Evolutionary conservation across 805 yeast genomes (phyloP), one percentile per base, ranked within the genome.

Genomic region (Saccharomycopsis sp.): DNA sequence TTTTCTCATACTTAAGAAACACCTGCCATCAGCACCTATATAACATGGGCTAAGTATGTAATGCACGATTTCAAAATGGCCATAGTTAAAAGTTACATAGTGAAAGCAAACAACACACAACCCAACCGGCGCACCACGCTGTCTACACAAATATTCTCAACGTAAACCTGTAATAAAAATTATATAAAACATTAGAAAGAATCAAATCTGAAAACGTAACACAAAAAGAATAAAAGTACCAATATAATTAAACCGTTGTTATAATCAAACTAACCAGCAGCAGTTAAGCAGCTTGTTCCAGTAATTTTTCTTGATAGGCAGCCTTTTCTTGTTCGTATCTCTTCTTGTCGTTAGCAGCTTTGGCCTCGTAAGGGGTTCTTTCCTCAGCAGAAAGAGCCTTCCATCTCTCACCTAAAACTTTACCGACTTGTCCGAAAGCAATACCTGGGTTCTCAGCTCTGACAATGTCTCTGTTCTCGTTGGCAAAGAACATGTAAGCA

Each of bases 401-500:
- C 99, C 99, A 94, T 76, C 82, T 87, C 75, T 91, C 97, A 74
- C 99, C 99, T 69, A 94, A 84, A 62, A 90, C 74, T 76, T 87
- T 90, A 72, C 98, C 98, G 65, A 94, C 93, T 78, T 91, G 96
- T 66, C 96, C 99, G 70, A 94, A 94, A 50, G 92, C 77, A 67
- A 92, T 88, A 72, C 96, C 97, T 69, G 98, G 97, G 82, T 93
- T 90, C 74, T 92, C 98, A 63, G 93, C 85, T 74, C 96, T 85
- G 66, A 94, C 97, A 64, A 84, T 83, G 76, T 93, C 97, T 81
- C 99, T 92, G 82, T 89, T 88, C 71, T 91, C 97, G 73, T 90
- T 91, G 68, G 99, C 98, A 72, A 92, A 94, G 84, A 89, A 93
- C 98, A 94, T 92, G 85, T 93, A 94, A 54, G 98, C 97, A 62